Evolutionary conservation across 1,284 basidiomycete species (phyloP), one percentile per base, ranked within the genome.

Genomic region (Farysia itapuensis): DNA sequence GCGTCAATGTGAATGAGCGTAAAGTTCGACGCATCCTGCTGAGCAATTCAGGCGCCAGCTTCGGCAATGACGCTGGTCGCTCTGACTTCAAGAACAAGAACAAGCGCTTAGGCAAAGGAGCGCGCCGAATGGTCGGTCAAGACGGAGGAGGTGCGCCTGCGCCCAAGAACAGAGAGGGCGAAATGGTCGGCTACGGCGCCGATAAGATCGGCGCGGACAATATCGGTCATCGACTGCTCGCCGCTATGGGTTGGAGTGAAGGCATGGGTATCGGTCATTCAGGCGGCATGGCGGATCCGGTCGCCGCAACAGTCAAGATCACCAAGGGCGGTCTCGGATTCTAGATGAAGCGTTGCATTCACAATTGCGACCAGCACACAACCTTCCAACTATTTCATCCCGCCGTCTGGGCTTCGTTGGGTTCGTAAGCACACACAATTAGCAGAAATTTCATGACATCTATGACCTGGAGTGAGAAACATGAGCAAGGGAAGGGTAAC

Each of bases 191-290:
- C 18, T 67, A 63, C 19, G 67, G 67, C 13, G 74, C 74, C 7
- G 66, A 70, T 22, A 67, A 44, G 43, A 75, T 76, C 32, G 66
- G 69, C 15, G 63, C 65, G 16, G 72, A 72, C 24, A 76, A 76
- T 35, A 64, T 76, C 15, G 74, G 74, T 5, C 74, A 76, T 36
- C 53, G 52, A 39, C 49, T 75, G 28, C 61, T 75, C 24, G 53
- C 60, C 5, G 67, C 65, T 16, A 75, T 75, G 74, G 74, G 74
- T 14, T 75, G 74, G 73, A 56, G 46, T 12, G 65, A 70, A 31
- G 73, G 73, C 29, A 47, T 43, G 20, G 73, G 73, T 6, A 61
- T 75, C 11, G 73, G 73, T 22, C 56, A 49, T 31, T 54, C 59
- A 15, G 48, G 51, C n/a, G 73, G 73, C 11, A 66, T 66, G 31